Percentiles rank a stretch among this genome's conserved stretches.
These are phyloP conservation scores for Clitoria ternatea DNA, from an alignment of 306 rosid species.

Conservation along the genomic window DNA sequence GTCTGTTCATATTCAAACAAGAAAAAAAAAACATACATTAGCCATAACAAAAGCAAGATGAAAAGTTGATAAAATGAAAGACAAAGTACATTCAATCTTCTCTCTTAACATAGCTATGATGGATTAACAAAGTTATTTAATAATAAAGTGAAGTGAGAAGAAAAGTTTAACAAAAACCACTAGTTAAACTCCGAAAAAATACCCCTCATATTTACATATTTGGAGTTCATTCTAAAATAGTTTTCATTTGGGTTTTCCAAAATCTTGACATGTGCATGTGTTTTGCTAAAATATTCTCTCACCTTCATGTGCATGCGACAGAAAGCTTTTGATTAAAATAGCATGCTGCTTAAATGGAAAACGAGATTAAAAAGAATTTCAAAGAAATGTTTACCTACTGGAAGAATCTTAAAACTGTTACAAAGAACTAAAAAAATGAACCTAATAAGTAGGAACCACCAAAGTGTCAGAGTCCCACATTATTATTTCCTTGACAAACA, in stretches of 20 bases:
- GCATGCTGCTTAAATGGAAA: not conserved
- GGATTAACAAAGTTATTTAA: not conserved
- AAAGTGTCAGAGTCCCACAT: not conserved
- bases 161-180: conserved; percentile 4
- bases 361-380: not conserved
- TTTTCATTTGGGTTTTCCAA: conserved; percentile 3
- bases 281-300: conserved; percentile 2
- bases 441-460: not conserved
- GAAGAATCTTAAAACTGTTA: conserved; percentile 35
- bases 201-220: not conserved
- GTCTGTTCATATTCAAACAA: conserved; percentile 43
- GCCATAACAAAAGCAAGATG: not conserved
- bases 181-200: not conserved
- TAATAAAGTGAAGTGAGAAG: not conserved
- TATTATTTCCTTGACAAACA: conserved; percentile 27
- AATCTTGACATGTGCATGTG: conserved; percentile 26
- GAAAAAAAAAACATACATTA: not conserved
- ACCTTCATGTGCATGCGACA: conserved; percentile 31
- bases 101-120: not conserved
- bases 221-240: conserved; percentile 7
- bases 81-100: not conserved
- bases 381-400: conserved; percentile 14
- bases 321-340: conserved; percentile 9
- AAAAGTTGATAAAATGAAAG: not conserved
- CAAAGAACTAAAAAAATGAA: not conserved